Percentiles rank a stretch among this genome's conserved stretches.
Conservation (phyloP, 176 grass and related monocot genomes). For the Bonia amplexicaulis region DNA sequence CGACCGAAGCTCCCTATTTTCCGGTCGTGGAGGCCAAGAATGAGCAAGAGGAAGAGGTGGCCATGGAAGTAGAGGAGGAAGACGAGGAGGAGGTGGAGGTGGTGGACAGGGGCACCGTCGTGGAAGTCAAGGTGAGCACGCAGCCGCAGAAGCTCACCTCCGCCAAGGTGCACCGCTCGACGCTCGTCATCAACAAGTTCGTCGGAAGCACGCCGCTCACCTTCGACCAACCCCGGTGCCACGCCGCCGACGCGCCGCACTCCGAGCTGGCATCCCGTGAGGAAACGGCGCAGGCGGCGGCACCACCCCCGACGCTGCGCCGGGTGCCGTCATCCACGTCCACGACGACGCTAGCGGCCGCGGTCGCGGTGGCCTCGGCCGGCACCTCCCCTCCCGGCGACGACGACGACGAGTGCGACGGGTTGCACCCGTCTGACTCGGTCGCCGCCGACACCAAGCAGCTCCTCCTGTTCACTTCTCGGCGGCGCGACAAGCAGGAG, state of each 20-base stretch:
- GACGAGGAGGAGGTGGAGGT: constrained; percentile 92
- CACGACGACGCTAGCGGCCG: constrained; percentile 67
- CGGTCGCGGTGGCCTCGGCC: constrained; percentile 50
- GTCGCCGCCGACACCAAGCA: constrained; percentile 39
- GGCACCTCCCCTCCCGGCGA: constrained; percentile 2
- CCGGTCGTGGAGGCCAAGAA: constrained; percentile 10
- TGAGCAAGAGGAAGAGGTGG: constrained; percentile 25
- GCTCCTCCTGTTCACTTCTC: constrained; percentile 63
- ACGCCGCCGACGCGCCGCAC: neutral
- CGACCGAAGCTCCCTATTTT: constrained; percentile 17
- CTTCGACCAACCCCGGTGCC: neutral
- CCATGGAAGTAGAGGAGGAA: constrained; percentile 29
- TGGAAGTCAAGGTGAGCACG: constrained; percentile 93
- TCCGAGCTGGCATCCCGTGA: neutral
- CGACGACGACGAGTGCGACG: constrained; percentile 12
- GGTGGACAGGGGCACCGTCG: constrained; percentile 80
- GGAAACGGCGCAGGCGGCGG: neutral
- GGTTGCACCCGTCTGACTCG: neutral
- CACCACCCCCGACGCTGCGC: constrained; percentile 16
- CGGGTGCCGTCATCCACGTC: constrained; percentile 48
- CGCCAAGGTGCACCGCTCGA: constrained; percentile 66
- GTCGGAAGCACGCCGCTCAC: constrained; percentile 66
- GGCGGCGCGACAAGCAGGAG: constrained; percentile 54
- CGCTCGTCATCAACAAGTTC: constrained; percentile 98
- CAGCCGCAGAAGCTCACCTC: constrained; percentile 53